Evolutionary conservation across 1,139 yeast species (phyloP), one percentile per base, ranked within the genome.

Genomic region (Taphrina wiesneri): DNA sequence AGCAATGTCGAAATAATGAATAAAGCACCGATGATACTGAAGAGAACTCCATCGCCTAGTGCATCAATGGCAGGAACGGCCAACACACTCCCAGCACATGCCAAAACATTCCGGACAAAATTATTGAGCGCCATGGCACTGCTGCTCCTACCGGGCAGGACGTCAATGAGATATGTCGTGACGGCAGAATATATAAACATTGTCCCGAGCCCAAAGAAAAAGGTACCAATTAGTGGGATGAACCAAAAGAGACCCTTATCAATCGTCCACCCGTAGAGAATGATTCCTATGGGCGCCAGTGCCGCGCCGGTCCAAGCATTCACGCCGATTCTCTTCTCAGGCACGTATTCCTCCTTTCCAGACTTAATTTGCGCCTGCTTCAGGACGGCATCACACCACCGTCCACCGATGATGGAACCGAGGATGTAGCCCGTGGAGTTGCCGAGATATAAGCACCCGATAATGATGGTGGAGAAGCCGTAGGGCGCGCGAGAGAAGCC

Each of bases 61-160:
- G 30, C 39, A 9, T 46, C 46, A 17, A 57, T 43, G 13, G 41
- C 26, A 5, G 63, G 63, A n/a, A 43, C 54, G 2, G 63, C 53
- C 25, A 45, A 17, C 6, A 45, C 52, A 45, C 32, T 57, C 2
- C 53, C 52, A 5, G 32, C 46, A 32, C 51, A 49, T 7, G 63
- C 63, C 17, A 57, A 34, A n/a, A 36, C 39, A 30, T 30, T 45
- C 2, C 63, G 25, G 45, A 57, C 52, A 11, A 57, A 30, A 21
- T 46, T 90, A 73, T 88, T 90, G 67, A 90, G 75, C 0, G 96
- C 96, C 52, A 90, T 90, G 0, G 96, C 96, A 0, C 96, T 88
- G 3, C 96, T 92, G 46, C 96, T 96, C 72, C 87, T 82, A 0
- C 96, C 96, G 0, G 96, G 96, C 62, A 90, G 79, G 0, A 91